Evolutionary conservation across 768 basidiomycete genomes (phyloP).

Genomic region (Clathrus columnatus): DNA sequence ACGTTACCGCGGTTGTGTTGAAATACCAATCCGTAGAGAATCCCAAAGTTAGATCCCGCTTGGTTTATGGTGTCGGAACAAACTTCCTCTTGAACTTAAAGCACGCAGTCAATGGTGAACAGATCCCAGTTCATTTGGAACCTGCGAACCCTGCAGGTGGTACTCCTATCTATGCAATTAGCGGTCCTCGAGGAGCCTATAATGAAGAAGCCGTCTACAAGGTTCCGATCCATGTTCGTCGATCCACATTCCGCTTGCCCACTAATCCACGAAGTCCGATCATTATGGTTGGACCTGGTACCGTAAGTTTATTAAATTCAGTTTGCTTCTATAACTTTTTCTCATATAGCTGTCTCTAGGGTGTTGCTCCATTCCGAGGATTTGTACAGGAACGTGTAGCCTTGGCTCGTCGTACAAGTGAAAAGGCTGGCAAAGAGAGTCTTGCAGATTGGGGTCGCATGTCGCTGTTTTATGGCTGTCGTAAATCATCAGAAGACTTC

Average conservation of each 20-base stretch:
- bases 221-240: slow-evolving; percentile 87
- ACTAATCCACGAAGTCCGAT: slow-evolving; percentile 98
- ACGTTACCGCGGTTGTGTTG: slow-evolving; percentile 92
- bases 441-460: slow-evolving; percentile 94
- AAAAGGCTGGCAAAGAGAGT: slow-evolving; percentile 91
- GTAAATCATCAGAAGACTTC: slow-evolving; percentile 81
- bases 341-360: slow-evolving; percentile 38
- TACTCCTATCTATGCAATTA: slow-evolving; percentile 72
- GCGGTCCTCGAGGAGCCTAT: slow-evolving; percentile 86
- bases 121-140: slow-evolving; percentile 32
- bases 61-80: slow-evolving; percentile 85
- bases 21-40: slow-evolving; percentile 71
- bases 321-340: slow-evolving; percentile 10
- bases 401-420: slow-evolving; percentile 86
- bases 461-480: slow-evolving; percentile 94
- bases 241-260: slow-evolving; percentile 94
- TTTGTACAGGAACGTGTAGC: slow-evolving; percentile 98
- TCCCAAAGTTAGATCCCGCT: slow-evolving; percentile 45
- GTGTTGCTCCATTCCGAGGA: slow-evolving; percentile 98
- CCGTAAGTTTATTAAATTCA: slow-evolving; percentile 45
- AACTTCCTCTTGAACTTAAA: slow-evolving; percentile 95
- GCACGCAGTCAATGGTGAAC: slow-evolving; percentile 56
- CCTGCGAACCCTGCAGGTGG: slow-evolving; percentile 29
- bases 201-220: slow-evolving; percentile 63
- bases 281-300: slow-evolving; percentile 98